Evolutionary conservation across 1,284 basidiomycete genomes (phyloP), one percentile per base, ranked within the genome.

Genomic region (Sparassis latifolia): DNA sequence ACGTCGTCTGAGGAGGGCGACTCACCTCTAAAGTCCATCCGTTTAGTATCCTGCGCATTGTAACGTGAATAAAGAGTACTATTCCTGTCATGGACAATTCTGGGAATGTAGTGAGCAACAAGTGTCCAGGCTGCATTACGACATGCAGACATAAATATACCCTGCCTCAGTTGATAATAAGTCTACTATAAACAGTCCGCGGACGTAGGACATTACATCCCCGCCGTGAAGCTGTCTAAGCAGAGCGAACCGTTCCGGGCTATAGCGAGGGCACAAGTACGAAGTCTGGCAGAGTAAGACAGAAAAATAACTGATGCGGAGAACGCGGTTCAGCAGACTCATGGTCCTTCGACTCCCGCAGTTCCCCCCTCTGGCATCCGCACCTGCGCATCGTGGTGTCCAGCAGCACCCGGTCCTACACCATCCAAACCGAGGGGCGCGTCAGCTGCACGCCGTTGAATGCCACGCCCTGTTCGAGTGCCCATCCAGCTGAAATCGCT

Each of bases 351-450:
- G 6, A 27, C 9, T 38, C 35, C 20, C 1, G 20, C 35, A 9
- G 35, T 38, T 20, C 38, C n/a, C 37, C 85, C 12, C 45, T 44
- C 31, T 48, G 39, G 44, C 4, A 47, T 33, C 39, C 48, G 33
- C 44, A 45, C 33, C 44, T 45, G 12, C 37, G 48, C n/a, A 55
- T 45, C 39, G 44, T 44, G 9, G 47, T 33, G 38, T 38, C 33
- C 10, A 58, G 49, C 9, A 55, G 45, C 30, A 30, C 49, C 28
- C 55, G 42, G 38, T 56, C 53, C 53, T 51, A 54, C 7, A 55
- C 48, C 7, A 51, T 48, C 57, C 57, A 58, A 4, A 58, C 42
- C 31, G 51, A 47, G n/a, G 57, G 55, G 27, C 46, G 52, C 5
- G 57, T 58, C 42, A 58, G 51, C 39, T 58, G 57, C 49, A 55